A percentile compares a stretch with the other conserved stretches of the same genome.
Evolutionary conservation across 2,329 filamentous ascomycete species (phyloP).

Genomic region (Parafenestella ontariensis): DNA sequence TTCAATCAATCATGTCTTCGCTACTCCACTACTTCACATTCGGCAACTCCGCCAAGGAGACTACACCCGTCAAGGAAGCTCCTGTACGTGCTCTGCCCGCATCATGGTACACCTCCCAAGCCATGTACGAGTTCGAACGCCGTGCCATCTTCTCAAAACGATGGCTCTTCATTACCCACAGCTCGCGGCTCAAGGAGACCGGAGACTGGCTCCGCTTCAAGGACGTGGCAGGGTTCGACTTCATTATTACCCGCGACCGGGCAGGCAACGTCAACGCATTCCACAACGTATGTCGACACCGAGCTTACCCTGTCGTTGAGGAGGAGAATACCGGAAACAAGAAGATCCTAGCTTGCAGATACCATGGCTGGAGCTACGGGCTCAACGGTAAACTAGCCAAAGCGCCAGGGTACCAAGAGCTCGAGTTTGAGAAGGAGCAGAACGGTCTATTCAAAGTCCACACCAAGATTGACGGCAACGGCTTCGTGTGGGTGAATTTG

Average conservation of each 20-base stretch:
- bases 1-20: conserved; percentile 1
- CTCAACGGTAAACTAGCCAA: conserved; percentile 53
- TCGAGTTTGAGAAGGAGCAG: conserved; percentile 33
- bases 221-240: conserved; percentile 28
- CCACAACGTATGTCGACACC: conserved; percentile 54
- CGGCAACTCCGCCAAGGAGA: conserved; percentile 9
- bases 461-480: conserved; percentile 31
- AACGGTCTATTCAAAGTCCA: conserved; percentile 43
- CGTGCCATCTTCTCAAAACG: conserved; percentile 53
- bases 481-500: conserved; percentile 45
- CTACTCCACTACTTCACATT: conserved; percentile 28
- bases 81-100: conserved; percentile 49
- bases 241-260: conserved; percentile 28
- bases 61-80: conserved; percentile 2
- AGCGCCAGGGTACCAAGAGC: conserved; percentile 48
- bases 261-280: conserved; percentile 38
- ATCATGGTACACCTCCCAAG: conserved; percentile 54
- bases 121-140: conserved; percentile 56
- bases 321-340: conserved; percentile 40
- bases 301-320: conserved; percentile 46
- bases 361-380: conserved; percentile 56
- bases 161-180: conserved; percentile 49
- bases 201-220: conserved; percentile 31
- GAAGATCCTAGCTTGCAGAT: conserved; percentile 50
- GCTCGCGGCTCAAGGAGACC: conserved; percentile 25